Evolutionary conservation across 1,284 basidiomycete species (phyloP), one percentile per base, ranked within the genome.

Genomic region (Papiliotrema nemorosa): DNA sequence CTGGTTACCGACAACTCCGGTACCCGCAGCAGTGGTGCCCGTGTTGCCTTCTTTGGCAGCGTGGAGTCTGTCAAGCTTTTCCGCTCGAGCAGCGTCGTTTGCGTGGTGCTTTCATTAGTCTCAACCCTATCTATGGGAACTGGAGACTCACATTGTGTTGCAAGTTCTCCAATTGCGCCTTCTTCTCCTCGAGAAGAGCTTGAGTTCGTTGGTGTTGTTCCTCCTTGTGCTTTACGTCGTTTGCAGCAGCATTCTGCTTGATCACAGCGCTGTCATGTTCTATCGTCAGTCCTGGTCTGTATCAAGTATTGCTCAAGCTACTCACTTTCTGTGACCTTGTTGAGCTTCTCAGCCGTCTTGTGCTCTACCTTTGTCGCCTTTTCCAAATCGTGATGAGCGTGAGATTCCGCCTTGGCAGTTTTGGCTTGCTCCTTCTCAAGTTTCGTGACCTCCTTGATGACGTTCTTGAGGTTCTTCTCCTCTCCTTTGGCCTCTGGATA

Each of bases 401-500:
- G 47, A 18, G 52, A 49, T 52, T 66, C 66, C 1, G 50, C 55
- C 52, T 70, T 69, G 25, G 62, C 57, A 33, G 58, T 61, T 53
- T 69, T 66, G n/a, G 50, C 44, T 49, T 67, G 64, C 22, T 56
- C 56, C 59, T 70, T 70, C 53, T 73, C 64, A 18, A 63, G 62
- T n/a, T 57, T 43, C 14, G 59, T 50, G 24, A 72, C 54, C 21
- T 68, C 65, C 55, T 72, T 70, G 55, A 62, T 52, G 0, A 63
- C 62, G 43, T 63, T 57, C 48, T 64, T 58, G 50, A 72, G 26
- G 29, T 49, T 44, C 55, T 62, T 60, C 46, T 52, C 57, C 53
- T 67, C 67, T 14, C 43, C 29, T 47, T 61, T 61, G 27, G 55
- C 56, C 58, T 68, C 66, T 67, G 43, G 26, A 21, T 36, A 35